These are phyloP conservation scores for Rhizophagus clarus DNA, from an alignment of 192 early-diverging fungal species.

Conservation along the genomic window DNA sequence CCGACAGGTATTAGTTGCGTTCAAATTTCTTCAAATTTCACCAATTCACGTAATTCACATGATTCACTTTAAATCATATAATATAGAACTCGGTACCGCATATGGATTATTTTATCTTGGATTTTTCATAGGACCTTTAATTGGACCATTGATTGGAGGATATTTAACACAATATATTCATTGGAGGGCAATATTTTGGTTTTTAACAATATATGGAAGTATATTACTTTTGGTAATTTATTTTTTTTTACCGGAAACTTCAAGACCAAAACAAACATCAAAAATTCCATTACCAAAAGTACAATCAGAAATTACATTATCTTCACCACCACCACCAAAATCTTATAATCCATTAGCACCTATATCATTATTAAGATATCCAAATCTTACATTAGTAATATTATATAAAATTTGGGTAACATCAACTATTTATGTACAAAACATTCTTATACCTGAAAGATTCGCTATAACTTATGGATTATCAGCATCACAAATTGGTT, in stretches of 20 bases:
- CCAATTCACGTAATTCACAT: too few species aligned
- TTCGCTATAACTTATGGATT: not conserved
- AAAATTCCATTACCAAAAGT: not conserved
- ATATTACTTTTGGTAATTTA: not conserved
- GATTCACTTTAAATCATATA: too few species aligned
- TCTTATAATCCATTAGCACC: not conserved
- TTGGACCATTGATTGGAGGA: slow-evolving; percentile 44
- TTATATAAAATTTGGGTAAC: not conserved
- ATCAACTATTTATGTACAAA: slow-evolving; percentile 2
- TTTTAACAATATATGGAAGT: slow-evolving; percentile 1
- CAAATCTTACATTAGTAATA: not conserved
- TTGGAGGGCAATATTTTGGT: slow-evolving; percentile 12
- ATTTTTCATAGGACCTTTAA: slow-evolving; percentile 39
- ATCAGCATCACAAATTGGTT: not conserved
- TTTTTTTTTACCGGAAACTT: not conserved
- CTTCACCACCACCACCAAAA: not conserved
- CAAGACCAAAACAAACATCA: not conserved
- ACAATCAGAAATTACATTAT: not conserved
- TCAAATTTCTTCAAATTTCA: too few species aligned
- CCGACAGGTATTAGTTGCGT: not conserved
- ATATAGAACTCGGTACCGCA: slow-evolving; percentile 39
- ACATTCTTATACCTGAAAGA: slow-evolving; percentile 3
- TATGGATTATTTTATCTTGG: slow-evolving; percentile 44
- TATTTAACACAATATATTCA: slow-evolving; percentile 25
- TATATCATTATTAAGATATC: not conserved